Evolutionary conservation across 495 filamentous ascomycete genomes (phyloP).

Genomic region (Penicillium steckii): DNA sequence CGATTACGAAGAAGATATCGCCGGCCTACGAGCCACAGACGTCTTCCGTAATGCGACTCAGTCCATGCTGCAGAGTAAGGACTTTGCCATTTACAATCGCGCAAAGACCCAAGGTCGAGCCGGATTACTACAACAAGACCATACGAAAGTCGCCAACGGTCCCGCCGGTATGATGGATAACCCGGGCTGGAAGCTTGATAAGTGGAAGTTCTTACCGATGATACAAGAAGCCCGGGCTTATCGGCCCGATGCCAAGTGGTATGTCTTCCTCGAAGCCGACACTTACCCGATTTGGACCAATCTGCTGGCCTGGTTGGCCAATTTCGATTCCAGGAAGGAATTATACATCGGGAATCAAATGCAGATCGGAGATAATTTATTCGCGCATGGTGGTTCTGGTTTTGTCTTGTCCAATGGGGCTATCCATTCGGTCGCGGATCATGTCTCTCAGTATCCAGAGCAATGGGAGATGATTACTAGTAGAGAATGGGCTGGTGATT

Average conservation of each 20-base stretch:
- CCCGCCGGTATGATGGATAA: slow-evolving; percentile 36
- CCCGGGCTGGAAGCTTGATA: slow-evolving; percentile 64
- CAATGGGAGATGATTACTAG: slow-evolving; percentile 32
- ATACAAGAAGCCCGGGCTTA: slow-evolving; percentile 53
- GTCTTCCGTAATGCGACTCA: slow-evolving; percentile 41
- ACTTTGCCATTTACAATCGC: slow-evolving; percentile 46
- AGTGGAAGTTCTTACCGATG: slow-evolving; percentile 71
- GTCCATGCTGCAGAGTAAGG: slow-evolving; percentile 28
- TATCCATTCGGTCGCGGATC: slow-evolving; percentile 25
- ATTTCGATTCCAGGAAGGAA: slow-evolving; percentile 45
- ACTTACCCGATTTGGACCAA: slow-evolving; percentile 66
- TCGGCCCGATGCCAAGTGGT: slow-evolving; percentile 58
- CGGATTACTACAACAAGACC: slow-evolving; percentile 29
- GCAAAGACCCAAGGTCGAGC: slow-evolving; percentile 33
- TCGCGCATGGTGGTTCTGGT: slow-evolving; percentile 68
- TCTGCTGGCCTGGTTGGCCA: slow-evolving; percentile 53
- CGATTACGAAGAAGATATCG: slow-evolving; percentile 48
- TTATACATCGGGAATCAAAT: slow-evolving; percentile 58
- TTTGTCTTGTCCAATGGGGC: slow-evolving; percentile 50
- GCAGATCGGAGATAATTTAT: slow-evolving; percentile 41
- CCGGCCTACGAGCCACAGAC: slow-evolving; percentile 36
- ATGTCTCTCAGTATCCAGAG: slow-evolving; percentile 10
- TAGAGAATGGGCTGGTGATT: slow-evolving; percentile 41
- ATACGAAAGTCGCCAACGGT: slow-evolving; percentile 31
- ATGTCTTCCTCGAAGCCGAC: slow-evolving; percentile 67